Percentiles rank a stretch among this genome's conserved stretches.
phyloP scores from a whole-genome alignment of 257 asterid genomes.

The Primulina eburnea region DNA sequence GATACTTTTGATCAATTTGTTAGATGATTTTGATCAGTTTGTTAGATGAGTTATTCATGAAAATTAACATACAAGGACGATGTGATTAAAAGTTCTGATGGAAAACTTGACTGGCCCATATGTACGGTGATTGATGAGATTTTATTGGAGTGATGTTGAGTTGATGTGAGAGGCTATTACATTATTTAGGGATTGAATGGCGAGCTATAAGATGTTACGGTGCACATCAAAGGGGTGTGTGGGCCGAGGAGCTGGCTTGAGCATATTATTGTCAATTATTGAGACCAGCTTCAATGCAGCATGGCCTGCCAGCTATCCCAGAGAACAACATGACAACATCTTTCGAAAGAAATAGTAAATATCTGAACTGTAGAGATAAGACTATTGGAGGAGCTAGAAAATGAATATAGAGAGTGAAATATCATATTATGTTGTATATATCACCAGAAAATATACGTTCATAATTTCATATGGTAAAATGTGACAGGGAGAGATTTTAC shows the following conservation, averaged over 20 bases:
- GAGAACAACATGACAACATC: slow-evolving; percentile 18
- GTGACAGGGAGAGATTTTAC: not conserved
- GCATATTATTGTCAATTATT: slow-evolving; percentile 30
- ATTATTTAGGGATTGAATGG: slow-evolving; percentile 1
- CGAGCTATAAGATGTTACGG: slow-evolving; percentile 11
- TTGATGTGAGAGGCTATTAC: not conserved
- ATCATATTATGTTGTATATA: not conserved
- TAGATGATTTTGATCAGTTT: not conserved
- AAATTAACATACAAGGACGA: not conserved
- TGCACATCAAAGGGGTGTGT: slow-evolving; percentile 24
- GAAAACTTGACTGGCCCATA: slow-evolving; percentile 13
- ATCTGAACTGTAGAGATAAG: not conserved
- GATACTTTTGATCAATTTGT: not conserved
- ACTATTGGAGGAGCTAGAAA: slow-evolving; percentile 1
- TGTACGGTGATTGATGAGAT: slow-evolving; percentile 11
- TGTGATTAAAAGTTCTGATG: slow-evolving; percentile 9
- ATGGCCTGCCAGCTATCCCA: slow-evolving; percentile 32
- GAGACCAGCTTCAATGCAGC: not conserved
- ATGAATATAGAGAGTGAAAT: not conserved
- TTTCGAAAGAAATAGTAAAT: slow-evolving; percentile 7
- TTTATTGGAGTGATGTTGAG: slow-evolving; percentile 20
- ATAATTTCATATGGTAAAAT: not conserved
- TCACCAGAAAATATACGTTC: not conserved
- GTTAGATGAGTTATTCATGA: not conserved
- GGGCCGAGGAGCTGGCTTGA: slow-evolving; percentile 31